phyloP scores from a whole-genome alignment of 2,329 filamentous ascomycete species.

The Gremmenia infestans region DNA sequence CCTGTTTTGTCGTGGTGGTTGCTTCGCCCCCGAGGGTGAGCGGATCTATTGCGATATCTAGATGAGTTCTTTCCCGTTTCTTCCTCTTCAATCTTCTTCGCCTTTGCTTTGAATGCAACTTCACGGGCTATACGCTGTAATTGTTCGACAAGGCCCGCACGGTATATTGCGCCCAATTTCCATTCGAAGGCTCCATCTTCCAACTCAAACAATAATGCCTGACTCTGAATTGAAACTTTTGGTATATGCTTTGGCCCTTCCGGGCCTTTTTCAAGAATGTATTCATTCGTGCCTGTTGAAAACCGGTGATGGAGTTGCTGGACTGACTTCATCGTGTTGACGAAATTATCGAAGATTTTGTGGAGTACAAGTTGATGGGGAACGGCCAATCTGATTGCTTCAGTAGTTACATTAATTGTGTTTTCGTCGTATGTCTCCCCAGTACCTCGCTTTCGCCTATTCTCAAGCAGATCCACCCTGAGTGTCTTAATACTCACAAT shows the following conservation, averaged over 20 bases:
- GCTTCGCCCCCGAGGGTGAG: slow-evolving; percentile 29
- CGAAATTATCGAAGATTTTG: slow-evolving; percentile 87
- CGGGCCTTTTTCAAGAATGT: slow-evolving; percentile 78
- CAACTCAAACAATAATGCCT: slow-evolving; percentile 81
- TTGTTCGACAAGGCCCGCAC: slow-evolving; percentile 82
- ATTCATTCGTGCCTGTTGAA: slow-evolving; percentile 79
- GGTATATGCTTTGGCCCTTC: slow-evolving; percentile 84
- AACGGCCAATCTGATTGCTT: slow-evolving; percentile 81
- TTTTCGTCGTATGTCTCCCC: slow-evolving; percentile 64
- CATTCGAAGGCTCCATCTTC: slow-evolving; percentile 97
- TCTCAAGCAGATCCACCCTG: slow-evolving; percentile 74
- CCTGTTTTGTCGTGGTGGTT: slow-evolving; percentile 20
- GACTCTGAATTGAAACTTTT: slow-evolving; percentile 75
- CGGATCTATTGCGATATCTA: slow-evolving; percentile 51
- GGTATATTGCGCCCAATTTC: slow-evolving; percentile 93
- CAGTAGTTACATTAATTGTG: slow-evolving; percentile 76
- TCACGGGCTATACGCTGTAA: slow-evolving; percentile 84
- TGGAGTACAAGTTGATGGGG: slow-evolving; percentile 89
- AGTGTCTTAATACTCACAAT: slow-evolving; percentile 78
- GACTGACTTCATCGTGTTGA: slow-evolving; percentile 80
- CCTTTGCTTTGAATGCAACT: slow-evolving; percentile 83
- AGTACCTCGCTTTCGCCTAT: slow-evolving; percentile 59
- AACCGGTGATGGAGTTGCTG: slow-evolving; percentile 93
- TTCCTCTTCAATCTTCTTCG: slow-evolving; percentile 75
- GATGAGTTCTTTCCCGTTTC: slow-evolving; percentile 50